phyloP scores from a whole-genome alignment of 1,139 yeast genomes.

The Magnusiomyces paraingens region DNA sequence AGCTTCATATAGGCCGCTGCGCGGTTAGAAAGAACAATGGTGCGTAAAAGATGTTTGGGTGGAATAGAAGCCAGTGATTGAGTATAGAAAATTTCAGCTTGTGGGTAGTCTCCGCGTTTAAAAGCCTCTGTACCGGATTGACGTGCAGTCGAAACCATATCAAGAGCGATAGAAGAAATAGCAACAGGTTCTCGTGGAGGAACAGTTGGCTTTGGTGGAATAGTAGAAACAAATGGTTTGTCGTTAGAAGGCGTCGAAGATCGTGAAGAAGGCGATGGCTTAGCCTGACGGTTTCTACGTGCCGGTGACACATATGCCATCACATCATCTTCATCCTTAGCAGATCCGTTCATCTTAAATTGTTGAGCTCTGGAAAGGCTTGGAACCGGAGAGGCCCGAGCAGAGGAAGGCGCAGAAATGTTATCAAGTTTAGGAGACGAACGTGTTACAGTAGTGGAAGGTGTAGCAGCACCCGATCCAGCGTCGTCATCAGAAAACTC shows the following conservation, averaged over 20 bases:
- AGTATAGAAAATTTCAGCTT: slow-evolving; percentile 56
- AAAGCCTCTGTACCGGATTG: slow-evolving; percentile 57
- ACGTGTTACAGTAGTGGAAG: slow-evolving; percentile 7
- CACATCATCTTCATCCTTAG: slow-evolving; percentile 22
- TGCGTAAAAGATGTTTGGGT: slow-evolving; percentile 53
- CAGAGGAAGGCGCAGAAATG: background rate
- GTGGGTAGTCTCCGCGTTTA: slow-evolving; percentile 72
- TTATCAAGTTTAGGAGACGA: background rate
- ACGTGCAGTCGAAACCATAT: slow-evolving; percentile 52
- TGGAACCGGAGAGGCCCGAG: background rate
- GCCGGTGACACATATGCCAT: slow-evolving; percentile 23
- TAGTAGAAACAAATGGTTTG: slow-evolving; percentile 2
- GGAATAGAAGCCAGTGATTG: slow-evolving; percentile 62
- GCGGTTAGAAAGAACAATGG: slow-evolving; percentile 70
- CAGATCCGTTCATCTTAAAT: slow-evolving; percentile 13
- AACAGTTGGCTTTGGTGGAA: slow-evolving; percentile 9
- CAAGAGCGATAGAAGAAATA: slow-evolving; percentile 34
- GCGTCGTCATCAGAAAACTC: slow-evolving; percentile 15
- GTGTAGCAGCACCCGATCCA: slow-evolving; percentile 7
- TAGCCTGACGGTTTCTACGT: slow-evolving; percentile 5
- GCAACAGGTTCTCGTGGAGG: slow-evolving; percentile 25
- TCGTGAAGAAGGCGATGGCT: slow-evolving; percentile 8
- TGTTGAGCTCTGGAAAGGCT: slow-evolving; percentile 16
- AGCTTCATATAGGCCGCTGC: slow-evolving; percentile 62
- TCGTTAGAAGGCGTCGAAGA: slow-evolving; percentile 14